Evolutionary conservation across 169 alveolate genomes (phyloP), one percentile per base, ranked within the genome.

Genomic region (Plasmodium gallinaceum): DNA sequence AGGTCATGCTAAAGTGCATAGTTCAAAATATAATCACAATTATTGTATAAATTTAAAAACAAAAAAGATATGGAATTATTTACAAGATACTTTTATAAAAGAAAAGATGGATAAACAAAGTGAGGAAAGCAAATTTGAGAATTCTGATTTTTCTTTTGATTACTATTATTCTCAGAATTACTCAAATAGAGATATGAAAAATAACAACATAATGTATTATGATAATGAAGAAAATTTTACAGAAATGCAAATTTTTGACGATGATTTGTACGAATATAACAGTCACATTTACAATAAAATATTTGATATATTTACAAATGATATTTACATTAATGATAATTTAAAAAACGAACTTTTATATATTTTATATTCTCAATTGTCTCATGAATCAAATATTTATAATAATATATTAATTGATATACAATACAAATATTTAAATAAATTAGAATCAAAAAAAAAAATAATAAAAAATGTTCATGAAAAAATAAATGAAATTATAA

Each of bases 1-100:
- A 26, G 58, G 91, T n/a, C 91, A 83, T 60, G 91, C 91, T 7
- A 68, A 83, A 26, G 39, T 54, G 6, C 91, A 83, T 45, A 83
- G 91, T 71, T 18, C 83, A 10, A 8, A 16, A 22, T 83, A 16
- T 68, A 83, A 83, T 42, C 91, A 83, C 18, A 22, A 83, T 32
- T 83, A 83, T 71, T 83, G 91, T 26, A 69, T 83, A 5, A 83
- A 83, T 37, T 24, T 83, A 42, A 83, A 48, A 12, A 83, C 91
- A 26, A 83, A 83, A 24, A 26, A 83, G 43, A 61, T 83, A 45
- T 83, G 91, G 91, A 83, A 57, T 42, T 83, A 83, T 48, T 20
- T 68, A 39, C 46, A 60, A 32, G 91, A 83, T 43, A 32, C 72
- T 12, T 83, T 68, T 54, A 68, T 83, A 39, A 83, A 83, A 16